Evolutionary conservation across 257 asterid species (phyloP).

Genomic region (Pogostemon cablin): DNA sequence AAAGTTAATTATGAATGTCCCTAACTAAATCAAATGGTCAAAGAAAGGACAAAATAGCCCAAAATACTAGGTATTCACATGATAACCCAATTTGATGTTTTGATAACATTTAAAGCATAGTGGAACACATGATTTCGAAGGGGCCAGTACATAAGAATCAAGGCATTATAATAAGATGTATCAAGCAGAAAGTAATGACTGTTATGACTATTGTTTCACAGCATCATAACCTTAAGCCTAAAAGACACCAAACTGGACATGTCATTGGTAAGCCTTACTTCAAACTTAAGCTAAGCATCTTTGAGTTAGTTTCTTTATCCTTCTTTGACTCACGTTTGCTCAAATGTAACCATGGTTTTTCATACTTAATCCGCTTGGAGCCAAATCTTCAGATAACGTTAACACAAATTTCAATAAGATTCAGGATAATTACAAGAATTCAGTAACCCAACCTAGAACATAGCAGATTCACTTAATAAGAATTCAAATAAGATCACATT

Average conservation of each 20-base stretch:
- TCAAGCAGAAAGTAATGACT: background rate
- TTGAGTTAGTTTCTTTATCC: no score
- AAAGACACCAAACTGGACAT: constrained; percentile 15
- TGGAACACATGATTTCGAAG: background rate
- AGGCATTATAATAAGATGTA: background rate
- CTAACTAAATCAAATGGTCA: background rate
- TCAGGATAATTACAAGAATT: no score
- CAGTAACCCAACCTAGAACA: no score
- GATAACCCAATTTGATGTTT: background rate
- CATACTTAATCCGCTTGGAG: no score
- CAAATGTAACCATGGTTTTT: no score
- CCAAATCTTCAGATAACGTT: no score
- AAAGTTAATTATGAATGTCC: background rate
- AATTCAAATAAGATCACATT: no score
- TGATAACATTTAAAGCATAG: background rate
- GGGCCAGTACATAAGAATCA: background rate
- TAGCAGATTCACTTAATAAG: no score
- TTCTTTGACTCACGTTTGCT: no score
- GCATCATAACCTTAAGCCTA: constrained; percentile 1
- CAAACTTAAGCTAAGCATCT: no score
- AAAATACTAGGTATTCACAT: background rate
- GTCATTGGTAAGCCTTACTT: background rate
- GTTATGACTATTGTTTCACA: background rate
- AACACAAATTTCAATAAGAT: no score
- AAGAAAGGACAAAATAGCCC: background rate